These are phyloP conservation scores for Diaporthe vexans DNA, from an alignment of 2,329 filamentous ascomycete species.

Conservation along the genomic window DNA sequence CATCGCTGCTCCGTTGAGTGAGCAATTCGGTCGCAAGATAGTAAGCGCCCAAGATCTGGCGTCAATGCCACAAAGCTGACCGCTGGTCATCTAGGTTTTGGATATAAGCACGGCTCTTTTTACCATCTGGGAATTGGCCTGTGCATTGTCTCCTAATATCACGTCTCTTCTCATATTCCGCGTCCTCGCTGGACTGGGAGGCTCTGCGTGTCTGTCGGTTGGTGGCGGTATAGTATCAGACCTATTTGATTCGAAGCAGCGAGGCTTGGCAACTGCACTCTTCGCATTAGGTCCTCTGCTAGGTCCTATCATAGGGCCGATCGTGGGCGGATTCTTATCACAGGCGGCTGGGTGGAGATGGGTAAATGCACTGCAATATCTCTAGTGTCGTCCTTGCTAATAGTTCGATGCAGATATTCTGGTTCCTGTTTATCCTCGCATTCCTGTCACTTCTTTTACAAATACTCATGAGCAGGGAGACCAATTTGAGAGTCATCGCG, in stretches of 20 bases:
- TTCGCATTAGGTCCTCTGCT: conserved; percentile 88
- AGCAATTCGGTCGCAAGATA: conserved; percentile 16
- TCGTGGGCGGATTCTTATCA: conserved; percentile 82
- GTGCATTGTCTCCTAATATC: conserved; percentile 80
- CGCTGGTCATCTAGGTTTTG: background rate
- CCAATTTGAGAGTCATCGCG: background rate
- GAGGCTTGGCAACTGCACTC: conserved; percentile 89
- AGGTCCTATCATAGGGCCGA: conserved; percentile 81
- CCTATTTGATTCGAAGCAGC: conserved; percentile 85
- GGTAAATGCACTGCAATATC: conserved; percentile 57
- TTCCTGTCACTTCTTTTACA: background rate
- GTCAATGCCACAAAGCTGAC: background rate
- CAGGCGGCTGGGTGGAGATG: conserved; percentile 83
- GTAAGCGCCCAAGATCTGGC: background rate
- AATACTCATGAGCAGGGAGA: conserved; percentile 6
- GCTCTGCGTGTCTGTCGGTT: conserved; percentile 87
- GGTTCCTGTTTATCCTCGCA: background rate
- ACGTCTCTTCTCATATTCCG: conserved; percentile 81
- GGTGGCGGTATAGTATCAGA: conserved; percentile 87
- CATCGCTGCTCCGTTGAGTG: conserved; percentile 2
- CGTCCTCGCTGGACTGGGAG: conserved; percentile 84
- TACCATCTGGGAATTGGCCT: background rate
- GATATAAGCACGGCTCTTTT: conserved; percentile 13
- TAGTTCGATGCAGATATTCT: background rate
- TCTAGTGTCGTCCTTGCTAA: background rate